Base-by-base conservation (phyloP, 192 early-diverging fungal species). In the Coemansia reversa region DNA sequence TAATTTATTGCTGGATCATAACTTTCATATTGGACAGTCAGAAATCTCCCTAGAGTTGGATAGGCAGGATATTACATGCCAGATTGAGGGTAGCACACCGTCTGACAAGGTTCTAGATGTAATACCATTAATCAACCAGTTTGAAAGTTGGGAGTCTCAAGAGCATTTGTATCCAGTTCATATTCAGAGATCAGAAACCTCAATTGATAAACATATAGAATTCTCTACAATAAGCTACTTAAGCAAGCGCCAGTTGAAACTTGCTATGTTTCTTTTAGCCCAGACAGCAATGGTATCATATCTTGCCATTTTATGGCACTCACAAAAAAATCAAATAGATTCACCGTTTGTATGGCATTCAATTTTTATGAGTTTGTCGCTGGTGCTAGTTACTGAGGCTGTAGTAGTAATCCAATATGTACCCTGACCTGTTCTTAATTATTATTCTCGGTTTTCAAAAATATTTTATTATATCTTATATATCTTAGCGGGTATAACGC, bases 311-410 rank as follows among this genome's bases (percentile, higher is more conserved):
- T 19, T 79, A 5, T 55, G 49, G 11, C 3, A 47, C 27, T 25
- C 53, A 4, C 45, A 62, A 0, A 23, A 22, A 11, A 3, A 55
- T 19, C 59, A 22, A 16, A 27, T 39, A 12, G 55, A 19, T 23
- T 30, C 42, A 22, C 29, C 35, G 25, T 59, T 79, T 35, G 29
- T 49, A 3, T 79, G 63, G 64, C 76, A 79, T 25, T 65, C 67
- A 16, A 39, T 58, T 1, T 42, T 79, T 18, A 70, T 70, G 76
- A 60, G 63, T 35, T 33, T 53, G 4, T 60, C 69, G 58, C 58
- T 79, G 9, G 47, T 67, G 1, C 5, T 67, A 25, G 49, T 62
- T 19, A 70, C 67, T 5, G 71, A 74, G 33, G 66, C 57, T 7
- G 48, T 50, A 0, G 48, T 57, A 11, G 22, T 67, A 0, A 24